Percentiles rank a stretch among this genome's conserved stretches.
Conservation (phyloP, 148 eudicot species). For the Silene conica region DNA sequence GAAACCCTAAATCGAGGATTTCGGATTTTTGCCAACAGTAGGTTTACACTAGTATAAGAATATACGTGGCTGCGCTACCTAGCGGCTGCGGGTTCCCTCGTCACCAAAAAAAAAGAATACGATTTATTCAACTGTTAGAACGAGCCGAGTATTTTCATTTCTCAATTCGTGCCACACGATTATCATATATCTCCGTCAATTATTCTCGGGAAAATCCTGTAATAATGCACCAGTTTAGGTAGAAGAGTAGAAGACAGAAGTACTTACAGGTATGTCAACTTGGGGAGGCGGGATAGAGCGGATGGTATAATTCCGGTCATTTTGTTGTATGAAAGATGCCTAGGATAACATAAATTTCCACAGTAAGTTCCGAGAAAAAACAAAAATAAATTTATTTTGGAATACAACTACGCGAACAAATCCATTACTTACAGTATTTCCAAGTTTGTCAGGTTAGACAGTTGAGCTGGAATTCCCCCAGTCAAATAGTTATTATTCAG, state of each 20-base stretch:
- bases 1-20: no score
- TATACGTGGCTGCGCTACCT: no score
- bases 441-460: conserved; percentile 80
- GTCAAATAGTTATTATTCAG: conserved; percentile 86
- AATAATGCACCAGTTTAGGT: background rate
- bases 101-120: no score
- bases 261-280: conserved; percentile 88
- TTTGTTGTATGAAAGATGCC: conserved; percentile 85
- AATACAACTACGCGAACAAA: background rate
- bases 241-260: conserved; percentile 6
- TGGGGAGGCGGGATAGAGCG: conserved; percentile 74
- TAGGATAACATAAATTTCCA: conserved; percentile 27
- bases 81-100: no score
- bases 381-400: background rate
- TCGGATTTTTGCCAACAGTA: no score
- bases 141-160: background rate
- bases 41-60: background rate
- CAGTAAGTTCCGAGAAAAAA: background rate
- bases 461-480: conserved; percentile 92
- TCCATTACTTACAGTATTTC: conserved; percentile 77
- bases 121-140: background rate
- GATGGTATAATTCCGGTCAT: conserved; percentile 91
- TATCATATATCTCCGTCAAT: background rate
- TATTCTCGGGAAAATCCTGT: background rate
- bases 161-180: background rate